Evolutionary conservation across 306 rosid genomes (phyloP).

Genomic region (Cicer judaicum): DNA sequence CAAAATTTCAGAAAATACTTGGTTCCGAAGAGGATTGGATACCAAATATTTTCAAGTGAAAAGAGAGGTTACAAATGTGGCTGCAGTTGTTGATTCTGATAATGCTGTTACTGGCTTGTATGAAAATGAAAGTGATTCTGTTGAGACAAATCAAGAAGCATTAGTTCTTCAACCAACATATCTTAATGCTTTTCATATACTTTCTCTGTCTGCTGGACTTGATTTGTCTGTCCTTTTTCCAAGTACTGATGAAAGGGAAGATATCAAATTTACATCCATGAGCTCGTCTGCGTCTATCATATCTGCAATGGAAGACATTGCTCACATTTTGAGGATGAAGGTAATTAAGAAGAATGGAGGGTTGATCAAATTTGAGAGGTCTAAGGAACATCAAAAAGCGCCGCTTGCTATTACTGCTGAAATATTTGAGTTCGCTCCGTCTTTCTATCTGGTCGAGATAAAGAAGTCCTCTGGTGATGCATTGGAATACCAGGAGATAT

Average conservation of each 20-base stretch:
- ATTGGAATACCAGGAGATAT: slow-evolving; percentile 52
- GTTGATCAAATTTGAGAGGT: slow-evolving; percentile 46
- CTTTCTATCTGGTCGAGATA: slow-evolving; percentile 56
- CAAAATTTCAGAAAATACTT: slow-evolving; percentile 40
- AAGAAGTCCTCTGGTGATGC: slow-evolving; percentile 49
- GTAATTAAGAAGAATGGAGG: slow-evolving; percentile 49
- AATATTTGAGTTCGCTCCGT: slow-evolving; percentile 51
- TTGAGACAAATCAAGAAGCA: slow-evolving; percentile 43
- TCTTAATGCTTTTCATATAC: slow-evolving; percentile 58
- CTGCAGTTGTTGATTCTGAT: slow-evolving; percentile 36
- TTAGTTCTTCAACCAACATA: slow-evolving; percentile 29
- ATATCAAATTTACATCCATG: slow-evolving; percentile 49
- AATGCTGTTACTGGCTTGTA: slow-evolving; percentile 9
- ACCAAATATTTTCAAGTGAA: slow-evolving; percentile 35
- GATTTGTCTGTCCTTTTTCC: slow-evolving; percentile 53
- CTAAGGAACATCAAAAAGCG: slow-evolving; percentile 32
- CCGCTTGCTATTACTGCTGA: slow-evolving; percentile 47
- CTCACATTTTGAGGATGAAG: slow-evolving; percentile 39
- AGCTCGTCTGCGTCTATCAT: slow-evolving; percentile 48
- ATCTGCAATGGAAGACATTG: slow-evolving; percentile 43
- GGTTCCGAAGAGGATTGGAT: slow-evolving; percentile 49
- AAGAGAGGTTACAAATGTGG: slow-evolving; percentile 25
- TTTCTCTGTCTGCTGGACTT: slow-evolving; percentile 53
- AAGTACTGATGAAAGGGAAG: slow-evolving; percentile 22
- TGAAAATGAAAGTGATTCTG: slow-evolving; percentile 37